Evolutionary conservation across 2,329 filamentous ascomycete genomes (phyloP), one percentile per base, ranked within the genome.

Genomic region (Colletotrichum zoysiae): DNA sequence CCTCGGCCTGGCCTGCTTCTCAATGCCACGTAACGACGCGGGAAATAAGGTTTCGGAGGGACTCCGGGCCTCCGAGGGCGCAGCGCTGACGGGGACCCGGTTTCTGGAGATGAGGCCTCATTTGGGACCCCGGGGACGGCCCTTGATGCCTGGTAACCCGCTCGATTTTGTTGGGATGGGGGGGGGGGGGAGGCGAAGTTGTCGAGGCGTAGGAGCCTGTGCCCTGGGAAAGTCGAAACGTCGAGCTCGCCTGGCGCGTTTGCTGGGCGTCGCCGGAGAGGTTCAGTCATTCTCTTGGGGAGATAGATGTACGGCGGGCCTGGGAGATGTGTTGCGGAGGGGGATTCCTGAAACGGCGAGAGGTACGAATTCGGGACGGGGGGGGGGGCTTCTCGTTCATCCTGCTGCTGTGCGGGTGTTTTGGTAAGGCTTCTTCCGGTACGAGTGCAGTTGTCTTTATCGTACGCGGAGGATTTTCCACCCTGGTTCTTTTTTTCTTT

Each of bases 41-140:
- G 20, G 42, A 46, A 61, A 18, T 18, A 61, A 18, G 23, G 14
- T 7, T 11, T 35, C 44, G 23, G 5, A 18, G 23, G 26, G 16
- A 18, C 18, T 3, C 58, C 58, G 18, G n/a, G 42, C 3, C 44
- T n/a, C n/a, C 18, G 26, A 35, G 26, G 26, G 42, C 58, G 42
- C 58, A 48, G 23, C 6, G 40, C 20, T 33, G 26, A 30, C 30
- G 30, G 42, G 42, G 16, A 38, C 58, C 58, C 26, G 58, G 44
- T 2, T 61, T 48, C 12, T 61, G 30, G 44, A 62, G 59, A 40
- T 51, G 44, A 62, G 20, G n/a, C 59, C 50, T 62, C 59, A 38
- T 50, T 51, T 62, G n/a, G 8, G 18, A 48, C 48, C 58, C 58
- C 4, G 38, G 38, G 12, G 3, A 11, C n/a, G n/a, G n/a, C 48